Conservation (phyloP, 1,284 basidiomycete species). For the Cutaneotrichosporon cyanovorans region DNA sequence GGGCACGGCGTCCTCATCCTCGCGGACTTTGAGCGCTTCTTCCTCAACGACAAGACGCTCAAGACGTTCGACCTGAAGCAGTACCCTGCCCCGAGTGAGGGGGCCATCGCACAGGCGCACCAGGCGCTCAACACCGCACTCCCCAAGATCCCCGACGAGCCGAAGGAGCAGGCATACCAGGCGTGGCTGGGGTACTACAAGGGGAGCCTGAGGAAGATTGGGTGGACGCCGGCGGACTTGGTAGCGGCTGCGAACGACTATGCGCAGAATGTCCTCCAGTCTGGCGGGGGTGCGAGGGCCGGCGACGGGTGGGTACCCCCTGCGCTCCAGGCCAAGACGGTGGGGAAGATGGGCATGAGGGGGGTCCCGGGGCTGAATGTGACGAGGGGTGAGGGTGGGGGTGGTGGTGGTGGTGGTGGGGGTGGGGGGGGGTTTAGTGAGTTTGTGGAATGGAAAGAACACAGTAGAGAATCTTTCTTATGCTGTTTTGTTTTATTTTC, state of each 20-base stretch:
- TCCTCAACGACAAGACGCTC: constrained; percentile 51
- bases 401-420: too few species aligned
- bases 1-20: constrained; percentile 57
- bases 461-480: too few species aligned
- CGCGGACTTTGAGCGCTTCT: constrained; percentile 52
- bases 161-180: constrained; percentile 53
- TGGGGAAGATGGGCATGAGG: constrained; percentile 58
- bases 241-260: constrained; percentile 51
- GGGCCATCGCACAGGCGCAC: constrained; percentile 11
- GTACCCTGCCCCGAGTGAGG: constrained; percentile 15
- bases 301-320: constrained; percentile 40
- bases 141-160: constrained; percentile 33
- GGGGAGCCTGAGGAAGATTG: constrained; percentile 44
- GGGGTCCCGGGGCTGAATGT: constrained; percentile 45
- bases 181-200: constrained; percentile 59
- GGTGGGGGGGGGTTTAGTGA: too few species aligned
- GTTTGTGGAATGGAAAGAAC: too few species aligned
- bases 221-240: constrained; percentile 48
- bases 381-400: not conserved
- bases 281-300: constrained; percentile 37
- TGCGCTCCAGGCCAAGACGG: constrained; percentile 50
- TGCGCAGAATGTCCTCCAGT: constrained; percentile 48
- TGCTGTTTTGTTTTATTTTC: too few species aligned
- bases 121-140: constrained; percentile 20
- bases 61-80: constrained; percentile 46